Conservation (phyloP, 805 yeast species). For the Candida adriatica region DNA sequence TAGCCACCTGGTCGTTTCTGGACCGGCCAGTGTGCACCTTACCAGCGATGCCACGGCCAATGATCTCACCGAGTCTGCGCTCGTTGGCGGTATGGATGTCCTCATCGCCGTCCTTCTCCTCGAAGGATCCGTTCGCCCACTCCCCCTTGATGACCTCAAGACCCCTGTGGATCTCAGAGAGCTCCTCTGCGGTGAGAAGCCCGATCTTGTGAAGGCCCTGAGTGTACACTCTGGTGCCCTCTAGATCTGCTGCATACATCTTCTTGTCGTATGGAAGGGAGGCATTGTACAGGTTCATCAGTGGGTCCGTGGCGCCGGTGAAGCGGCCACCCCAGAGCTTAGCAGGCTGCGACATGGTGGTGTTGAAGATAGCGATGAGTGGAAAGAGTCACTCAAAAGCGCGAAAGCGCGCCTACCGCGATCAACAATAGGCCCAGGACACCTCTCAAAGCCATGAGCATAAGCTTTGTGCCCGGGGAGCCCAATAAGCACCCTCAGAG, state of each 20-base stretch:
- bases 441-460: too few relatives aligned
- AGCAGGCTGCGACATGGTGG: conserved; percentile 26
- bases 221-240: conserved; percentile 92
- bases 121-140: conserved; percentile 69
- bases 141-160: conserved; percentile 64
- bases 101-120: conserved; percentile 85
- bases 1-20: conserved; percentile 97
- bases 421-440: too few relatives aligned
- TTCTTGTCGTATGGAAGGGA: conserved; percentile 92
- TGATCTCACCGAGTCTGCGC: conserved; percentile 92
- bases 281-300: conserved; percentile 96
- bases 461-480: conserved; percentile 80
- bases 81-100: conserved; percentile 99
- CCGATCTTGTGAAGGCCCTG: conserved; percentile 77
- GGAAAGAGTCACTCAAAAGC: too few relatives aligned
- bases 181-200: conserved; percentile 64
- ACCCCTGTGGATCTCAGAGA: conserved; percentile 78
- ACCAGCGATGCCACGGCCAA: conserved; percentile 91
- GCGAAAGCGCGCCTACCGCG: too few relatives aligned
- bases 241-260: conserved; percentile 91
- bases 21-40: conserved; percentile 99
- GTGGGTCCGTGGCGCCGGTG: conserved; percentile 94
- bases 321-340: conserved; percentile 98
- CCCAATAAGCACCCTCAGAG: conserved; percentile 55
- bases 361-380: too few relatives aligned